phyloP scores from a whole-genome alignment of 495 filamentous ascomycete species.

The Amorphotheca resinae region DNA sequence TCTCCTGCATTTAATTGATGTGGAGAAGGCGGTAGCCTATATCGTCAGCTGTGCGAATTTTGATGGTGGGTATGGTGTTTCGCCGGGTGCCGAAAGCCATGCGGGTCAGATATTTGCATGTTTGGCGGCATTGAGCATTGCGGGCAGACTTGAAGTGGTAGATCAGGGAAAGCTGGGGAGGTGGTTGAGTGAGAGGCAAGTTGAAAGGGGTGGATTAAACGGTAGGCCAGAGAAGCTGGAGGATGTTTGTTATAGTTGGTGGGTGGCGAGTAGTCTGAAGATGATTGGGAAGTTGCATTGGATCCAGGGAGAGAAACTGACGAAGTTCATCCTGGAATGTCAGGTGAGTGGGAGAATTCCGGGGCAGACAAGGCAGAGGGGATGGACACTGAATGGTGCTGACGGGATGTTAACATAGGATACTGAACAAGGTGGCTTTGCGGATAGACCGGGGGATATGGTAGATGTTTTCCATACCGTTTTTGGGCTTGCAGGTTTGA shows the following conservation, averaged over 20 bases:
- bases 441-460: slow-evolving; percentile 84
- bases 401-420: slow-evolving; percentile 43
- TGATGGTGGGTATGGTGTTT: slow-evolving; percentile 84
- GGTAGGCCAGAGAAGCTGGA: slow-evolving; percentile 90
- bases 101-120: slow-evolving; percentile 91
- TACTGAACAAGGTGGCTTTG: slow-evolving; percentile 67
- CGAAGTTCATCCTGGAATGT: slow-evolving; percentile 68
- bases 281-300: slow-evolving; percentile 85
- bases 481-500: slow-evolving; percentile 83
- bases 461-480: slow-evolving; percentile 95
- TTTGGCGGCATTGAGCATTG: slow-evolving; percentile 77
- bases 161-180: slow-evolving; percentile 67
- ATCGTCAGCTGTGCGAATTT: slow-evolving; percentile 75
- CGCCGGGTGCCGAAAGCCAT: slow-evolving; percentile 83
- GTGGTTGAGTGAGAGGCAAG: slow-evolving; percentile 89
- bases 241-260: slow-evolving; percentile 98
- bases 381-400: not conserved
- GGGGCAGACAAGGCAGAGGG: not conserved
- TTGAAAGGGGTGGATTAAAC: slow-evolving; percentile 79
- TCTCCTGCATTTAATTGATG: slow-evolving; percentile 56
- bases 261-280: slow-evolving; percentile 78
- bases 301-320: slow-evolving; percentile 73
- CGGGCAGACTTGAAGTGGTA: slow-evolving; percentile 68
- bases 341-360: slow-evolving; percentile 37
- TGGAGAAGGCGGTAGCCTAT: slow-evolving; percentile 65